Evolutionary conservation across 768 basidiomycete genomes (phyloP), one percentile per base, ranked within the genome.

Genomic region (Daedaleopsis sinensis): DNA sequence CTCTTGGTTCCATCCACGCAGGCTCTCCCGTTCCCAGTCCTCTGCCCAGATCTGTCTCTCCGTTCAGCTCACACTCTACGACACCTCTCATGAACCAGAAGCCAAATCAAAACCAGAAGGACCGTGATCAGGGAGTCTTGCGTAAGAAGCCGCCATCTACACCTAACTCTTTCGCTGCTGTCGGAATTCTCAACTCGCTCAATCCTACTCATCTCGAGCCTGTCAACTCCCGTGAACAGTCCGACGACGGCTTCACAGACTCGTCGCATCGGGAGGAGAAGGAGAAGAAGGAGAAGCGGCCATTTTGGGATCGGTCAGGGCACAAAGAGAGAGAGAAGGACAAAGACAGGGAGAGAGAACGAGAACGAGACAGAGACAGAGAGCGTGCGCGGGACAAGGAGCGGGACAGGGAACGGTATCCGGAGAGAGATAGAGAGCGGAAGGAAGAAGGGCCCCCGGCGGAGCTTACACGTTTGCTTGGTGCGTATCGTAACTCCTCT

Each of bases 401-500:
- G 1, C 72, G 58, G 57, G 77, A 79, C 27, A 70, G 57, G 35
- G 74, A 74, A 27, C 72, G 68, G 23, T 83, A 83, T 74, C 67
- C 57, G 57, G 77, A 79, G 36, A 70, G 58, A 24, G 74, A 74
- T 27, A 73, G 68, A 23, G 84, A 83, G 74, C 67, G 69, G 62
- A 74, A 71, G 42, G 79, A 78, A 43, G 85, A 86, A 32, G 79
- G 79, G 4, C 68, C 73, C 9, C 76, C 77, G 15, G 80, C 79
- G 5, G 86, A 87, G 61, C 74, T 91, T 16, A 89, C 86, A 18
- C 79, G 85, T 57, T 87, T 89, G 87, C 90, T 91, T 62, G 89
- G 89, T 89, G 66, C 59, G 75, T 68, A 35, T 7, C 24, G 7
- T 18, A 21, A 49, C 15, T 21, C 7, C 23, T 21, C 13, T 13